Conservation (phyloP, 2,329 filamentous ascomycete species). For the Phoma herbarum region DNA sequence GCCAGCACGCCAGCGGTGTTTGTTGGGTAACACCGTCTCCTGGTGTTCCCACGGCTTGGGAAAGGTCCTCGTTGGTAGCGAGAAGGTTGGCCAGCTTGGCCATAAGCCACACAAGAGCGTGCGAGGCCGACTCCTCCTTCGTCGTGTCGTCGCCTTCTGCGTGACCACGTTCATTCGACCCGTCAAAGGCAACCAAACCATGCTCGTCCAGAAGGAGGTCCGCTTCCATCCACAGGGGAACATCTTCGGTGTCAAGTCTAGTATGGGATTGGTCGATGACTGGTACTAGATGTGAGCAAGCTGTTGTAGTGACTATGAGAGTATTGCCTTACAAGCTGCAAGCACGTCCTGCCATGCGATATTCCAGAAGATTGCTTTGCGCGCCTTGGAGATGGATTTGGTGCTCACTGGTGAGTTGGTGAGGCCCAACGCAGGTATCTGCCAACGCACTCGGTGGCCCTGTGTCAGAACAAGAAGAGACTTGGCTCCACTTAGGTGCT, state of each 20-base stretch:
- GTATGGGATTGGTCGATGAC: constrained; percentile 69
- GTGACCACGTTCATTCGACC: constrained; percentile 51
- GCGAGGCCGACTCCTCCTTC: no score
- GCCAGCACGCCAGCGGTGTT: constrained; percentile 62
- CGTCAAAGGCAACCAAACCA: constrained; percentile 61
- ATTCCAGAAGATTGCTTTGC: constrained; percentile 72
- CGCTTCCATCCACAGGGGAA: constrained; percentile 69
- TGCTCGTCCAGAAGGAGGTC: constrained; percentile 66
- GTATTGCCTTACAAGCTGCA: constrained; percentile 62
- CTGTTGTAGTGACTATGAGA: neutral
- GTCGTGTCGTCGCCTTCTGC: constrained; percentile 65
- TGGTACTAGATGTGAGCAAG: constrained; percentile 30
- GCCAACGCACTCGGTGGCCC: constrained; percentile 57
- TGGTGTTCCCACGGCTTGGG: constrained; percentile 47
- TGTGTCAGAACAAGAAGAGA: constrained; percentile 66
- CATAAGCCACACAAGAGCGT: constrained; percentile 71
- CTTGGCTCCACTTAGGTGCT: constrained; percentile 72
- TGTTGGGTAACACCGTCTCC: constrained; percentile 60
- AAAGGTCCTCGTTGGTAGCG: constrained; percentile 63
- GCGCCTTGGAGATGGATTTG: constrained; percentile 59
- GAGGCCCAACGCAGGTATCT: constrained; percentile 53
- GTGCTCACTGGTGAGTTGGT: constrained; percentile 34
- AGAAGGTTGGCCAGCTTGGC: constrained; percentile 73
- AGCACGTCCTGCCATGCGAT: constrained; percentile 73
- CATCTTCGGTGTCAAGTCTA: constrained; percentile 67